Evolutionary conservation across 2,329 filamentous ascomycete species (phyloP).

Genomic region (Sarocladium brachiariae): DNA sequence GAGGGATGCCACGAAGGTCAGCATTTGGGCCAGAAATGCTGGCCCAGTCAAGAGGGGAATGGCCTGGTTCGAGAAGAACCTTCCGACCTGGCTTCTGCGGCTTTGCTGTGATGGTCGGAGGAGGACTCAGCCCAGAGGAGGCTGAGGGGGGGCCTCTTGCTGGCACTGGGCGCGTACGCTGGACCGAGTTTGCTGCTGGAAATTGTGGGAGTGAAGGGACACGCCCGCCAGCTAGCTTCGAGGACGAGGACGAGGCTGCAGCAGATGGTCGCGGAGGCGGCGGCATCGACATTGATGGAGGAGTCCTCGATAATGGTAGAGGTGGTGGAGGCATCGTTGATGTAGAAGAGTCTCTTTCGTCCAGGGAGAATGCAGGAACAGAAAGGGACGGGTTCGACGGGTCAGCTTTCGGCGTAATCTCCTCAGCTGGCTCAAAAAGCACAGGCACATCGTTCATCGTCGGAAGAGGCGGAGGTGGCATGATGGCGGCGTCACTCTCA

Average conservation of each 20-base stretch:
- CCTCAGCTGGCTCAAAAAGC: conserved; percentile 21
- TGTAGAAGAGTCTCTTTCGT: background rate
- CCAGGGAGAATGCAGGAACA: conserved; percentile 16
- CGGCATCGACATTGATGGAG: conserved; percentile 15
- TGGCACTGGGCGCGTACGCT: conserved; percentile 38
- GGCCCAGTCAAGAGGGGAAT: conserved; percentile 95
- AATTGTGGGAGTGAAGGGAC: conserved; percentile 35
- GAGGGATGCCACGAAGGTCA: conserved; percentile 59
- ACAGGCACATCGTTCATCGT: conserved; percentile 18
- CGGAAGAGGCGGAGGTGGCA: conserved; percentile 29
- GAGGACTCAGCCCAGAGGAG: conserved; percentile 41
- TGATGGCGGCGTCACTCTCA: background rate
- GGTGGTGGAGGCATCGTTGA: no score
- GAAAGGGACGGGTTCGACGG: conserved; percentile 32
- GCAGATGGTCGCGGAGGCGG: conserved; percentile 18
- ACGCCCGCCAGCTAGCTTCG: conserved; percentile 19
- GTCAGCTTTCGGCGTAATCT: conserved; percentile 46
- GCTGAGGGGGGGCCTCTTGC: conserved; percentile 30
- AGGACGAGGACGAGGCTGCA: conserved; percentile 12
- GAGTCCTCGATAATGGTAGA: no score
- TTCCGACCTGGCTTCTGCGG: conserved; percentile 57
- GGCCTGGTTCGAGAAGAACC: conserved; percentile 79
- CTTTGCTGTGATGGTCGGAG: conserved; percentile 45
- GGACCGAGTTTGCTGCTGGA: conserved; percentile 44
- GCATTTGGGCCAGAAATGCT: conserved; percentile 58